A percentile compares a stretch with the other conserved stretches of the same genome.
phyloP scores from a whole-genome alignment of 148 eudicot species.

The Persicaria maculosa region DNA sequence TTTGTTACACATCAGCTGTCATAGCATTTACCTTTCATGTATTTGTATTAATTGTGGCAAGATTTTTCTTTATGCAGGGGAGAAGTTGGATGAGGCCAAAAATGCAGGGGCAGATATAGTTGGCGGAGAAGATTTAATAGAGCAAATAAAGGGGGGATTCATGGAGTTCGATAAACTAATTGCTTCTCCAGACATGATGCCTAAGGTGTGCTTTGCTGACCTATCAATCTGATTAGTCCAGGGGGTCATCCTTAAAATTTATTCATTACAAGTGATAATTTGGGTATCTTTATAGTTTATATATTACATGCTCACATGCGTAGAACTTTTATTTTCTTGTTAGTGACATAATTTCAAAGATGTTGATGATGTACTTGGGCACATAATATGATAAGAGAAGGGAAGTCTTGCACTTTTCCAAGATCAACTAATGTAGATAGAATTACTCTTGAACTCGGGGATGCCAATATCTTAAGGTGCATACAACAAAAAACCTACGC shows the following conservation, averaged over 20 bases:
- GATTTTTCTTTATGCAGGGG: slow-evolving; percentile 40
- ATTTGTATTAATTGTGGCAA: neutral
- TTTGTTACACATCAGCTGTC: neutral
- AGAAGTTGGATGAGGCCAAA: slow-evolving; percentile 88
- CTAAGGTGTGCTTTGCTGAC: slow-evolving; percentile 50
- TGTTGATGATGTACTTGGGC: too few species aligned
- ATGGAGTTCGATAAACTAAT: slow-evolving; percentile 94
- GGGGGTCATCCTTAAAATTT: neutral
- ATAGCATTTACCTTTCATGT: neutral
- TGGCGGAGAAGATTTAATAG: slow-evolving; percentile 93
- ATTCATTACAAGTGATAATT: neutral
- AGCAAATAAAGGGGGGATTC: slow-evolving; percentile 83
- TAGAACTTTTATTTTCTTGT: too few species aligned
- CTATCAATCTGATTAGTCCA: neutral
- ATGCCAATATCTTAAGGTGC: too few species aligned
- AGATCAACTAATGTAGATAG: too few species aligned
- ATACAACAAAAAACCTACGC: too few species aligned
- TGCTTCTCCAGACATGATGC: slow-evolving; percentile 99
- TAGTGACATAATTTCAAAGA: too few species aligned
- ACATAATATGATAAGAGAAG: too few species aligned
- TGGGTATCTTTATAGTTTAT: neutral
- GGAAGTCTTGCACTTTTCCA: too few species aligned
- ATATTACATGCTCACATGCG: too few species aligned
- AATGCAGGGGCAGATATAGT: slow-evolving; percentile 94
- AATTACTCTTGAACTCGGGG: too few species aligned